phyloP scores from a whole-genome alignment of 371 early-diverging fungal genomes.

The Coemansia sp. region DNA sequence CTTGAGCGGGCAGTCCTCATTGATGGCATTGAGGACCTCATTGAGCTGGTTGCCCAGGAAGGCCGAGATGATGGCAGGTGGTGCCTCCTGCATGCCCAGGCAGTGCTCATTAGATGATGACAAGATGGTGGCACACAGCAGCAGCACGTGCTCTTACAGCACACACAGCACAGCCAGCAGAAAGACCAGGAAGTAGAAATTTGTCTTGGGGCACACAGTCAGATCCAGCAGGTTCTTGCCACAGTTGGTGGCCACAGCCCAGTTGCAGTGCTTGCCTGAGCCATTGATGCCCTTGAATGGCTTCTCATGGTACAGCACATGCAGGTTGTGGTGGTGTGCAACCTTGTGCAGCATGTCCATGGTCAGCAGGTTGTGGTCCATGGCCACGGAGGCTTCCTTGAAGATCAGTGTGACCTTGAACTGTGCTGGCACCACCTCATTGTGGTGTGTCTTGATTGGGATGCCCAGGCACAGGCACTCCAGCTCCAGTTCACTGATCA shows the following conservation, averaged over 20 bases:
- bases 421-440: conserved; percentile 98
- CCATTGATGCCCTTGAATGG: conserved; percentile 98
- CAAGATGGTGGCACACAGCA: conserved; percentile 88
- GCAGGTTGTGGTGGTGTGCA: conserved; percentile 94
- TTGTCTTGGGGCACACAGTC: conserved; percentile 87
- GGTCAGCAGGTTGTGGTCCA: conserved; percentile 98
- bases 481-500: conserved; percentile 89
- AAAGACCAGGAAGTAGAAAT: conserved; percentile 94
- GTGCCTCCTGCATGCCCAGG: conserved; percentile 97
- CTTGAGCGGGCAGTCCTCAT: conserved; percentile 82
- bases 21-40: conserved; percentile 89
- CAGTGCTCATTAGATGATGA: conserved; percentile 96
- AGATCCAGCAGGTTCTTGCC: conserved; percentile 97
- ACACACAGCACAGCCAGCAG: conserved; percentile 87
- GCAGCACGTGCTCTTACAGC: conserved; percentile 84
- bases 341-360: conserved; percentile 97
- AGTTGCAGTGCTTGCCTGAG: conserved; percentile 98
- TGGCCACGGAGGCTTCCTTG: conserved; percentile 92
- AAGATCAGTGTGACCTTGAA: conserved; percentile 97
- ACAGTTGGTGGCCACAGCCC: conserved; percentile 91
- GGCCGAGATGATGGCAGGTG: conserved; percentile 94
- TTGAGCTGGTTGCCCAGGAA: conserved; percentile 95
- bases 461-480: conserved; percentile 93
- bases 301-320: conserved; percentile 98
- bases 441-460: conserved; percentile 98